Conservation (phyloP, 345 rosid species). For the Pistacia atlantica region DNA sequence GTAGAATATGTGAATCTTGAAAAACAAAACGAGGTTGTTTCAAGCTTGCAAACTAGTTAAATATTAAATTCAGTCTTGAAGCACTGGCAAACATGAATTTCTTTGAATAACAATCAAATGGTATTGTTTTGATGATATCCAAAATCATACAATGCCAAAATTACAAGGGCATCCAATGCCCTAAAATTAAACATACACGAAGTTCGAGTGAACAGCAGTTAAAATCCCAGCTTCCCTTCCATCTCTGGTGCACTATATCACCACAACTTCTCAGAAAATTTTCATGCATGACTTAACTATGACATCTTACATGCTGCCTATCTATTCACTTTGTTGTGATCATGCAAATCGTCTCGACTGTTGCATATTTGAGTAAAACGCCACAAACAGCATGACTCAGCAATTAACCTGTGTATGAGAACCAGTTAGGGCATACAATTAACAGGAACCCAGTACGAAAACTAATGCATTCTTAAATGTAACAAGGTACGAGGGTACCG, state of each 20-base stretch:
- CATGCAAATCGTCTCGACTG: background rate
- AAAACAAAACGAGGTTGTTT: too few relatives aligned
- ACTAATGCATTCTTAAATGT: constrained; percentile 3
- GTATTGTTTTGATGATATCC: too few relatives aligned
- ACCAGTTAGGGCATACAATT: too few relatives aligned
- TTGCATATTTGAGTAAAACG: background rate
- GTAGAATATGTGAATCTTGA: too few relatives aligned
- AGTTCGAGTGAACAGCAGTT: background rate
- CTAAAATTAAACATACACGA: background rate
- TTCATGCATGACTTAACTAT: background rate
- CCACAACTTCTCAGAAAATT: background rate
- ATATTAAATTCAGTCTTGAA: too few relatives aligned
- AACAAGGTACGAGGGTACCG: constrained; percentile 25
- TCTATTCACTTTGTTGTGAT: background rate
- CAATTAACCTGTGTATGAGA: constrained; percentile 39
- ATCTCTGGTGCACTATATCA: background rate
- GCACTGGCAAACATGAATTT: too few relatives aligned
- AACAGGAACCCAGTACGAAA: background rate
- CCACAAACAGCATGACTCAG: background rate
- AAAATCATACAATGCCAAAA: too few relatives aligned
- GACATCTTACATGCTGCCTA: background rate
- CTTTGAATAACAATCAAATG: too few relatives aligned
- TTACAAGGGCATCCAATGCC: too few relatives aligned
- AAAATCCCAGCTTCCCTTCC: background rate
- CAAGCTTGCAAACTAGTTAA: too few relatives aligned